phyloP scores from a whole-genome alignment of 306 rosid genomes.

The Prunus padus region DNA sequence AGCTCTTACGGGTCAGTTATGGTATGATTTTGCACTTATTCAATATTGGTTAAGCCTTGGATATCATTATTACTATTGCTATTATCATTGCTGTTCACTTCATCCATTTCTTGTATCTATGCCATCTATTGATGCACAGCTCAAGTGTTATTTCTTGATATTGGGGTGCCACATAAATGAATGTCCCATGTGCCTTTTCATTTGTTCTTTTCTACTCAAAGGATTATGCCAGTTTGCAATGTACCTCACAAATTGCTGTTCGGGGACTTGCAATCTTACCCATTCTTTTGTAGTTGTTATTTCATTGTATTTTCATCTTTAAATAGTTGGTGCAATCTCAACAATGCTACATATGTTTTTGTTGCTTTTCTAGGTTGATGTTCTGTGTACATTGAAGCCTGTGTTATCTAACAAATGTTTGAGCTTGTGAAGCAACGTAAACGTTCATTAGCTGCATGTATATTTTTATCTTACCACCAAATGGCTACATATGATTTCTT shows the following conservation, averaged over 20 bases:
- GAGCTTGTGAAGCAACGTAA: background rate
- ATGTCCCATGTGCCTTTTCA: background rate
- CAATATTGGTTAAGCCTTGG: background rate
- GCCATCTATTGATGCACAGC: background rate
- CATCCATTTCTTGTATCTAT: background rate
- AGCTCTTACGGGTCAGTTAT: slow-evolving; percentile 71
- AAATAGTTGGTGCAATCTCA: background rate
- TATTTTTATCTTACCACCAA: background rate
- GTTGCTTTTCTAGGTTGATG: background rate
- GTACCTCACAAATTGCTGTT: no score
- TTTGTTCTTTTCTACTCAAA: background rate
- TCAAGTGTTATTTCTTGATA: background rate
- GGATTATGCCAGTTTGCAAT: background rate
- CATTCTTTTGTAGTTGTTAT: background rate
- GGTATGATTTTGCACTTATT: background rate
- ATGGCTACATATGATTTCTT: slow-evolving; percentile 1
- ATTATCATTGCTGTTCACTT: background rate
- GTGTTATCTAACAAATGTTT: background rate
- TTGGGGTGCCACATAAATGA: background rate
- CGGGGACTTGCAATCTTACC: background rate
- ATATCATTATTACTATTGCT: background rate
- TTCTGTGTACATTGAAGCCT: slow-evolving; percentile 5
- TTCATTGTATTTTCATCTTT: background rate
- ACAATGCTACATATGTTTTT: background rate
- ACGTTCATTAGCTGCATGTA: background rate